Evolutionary conservation across 352 stramenopile genomes (phyloP).

Genomic region (Achlya hypogyna): DNA sequence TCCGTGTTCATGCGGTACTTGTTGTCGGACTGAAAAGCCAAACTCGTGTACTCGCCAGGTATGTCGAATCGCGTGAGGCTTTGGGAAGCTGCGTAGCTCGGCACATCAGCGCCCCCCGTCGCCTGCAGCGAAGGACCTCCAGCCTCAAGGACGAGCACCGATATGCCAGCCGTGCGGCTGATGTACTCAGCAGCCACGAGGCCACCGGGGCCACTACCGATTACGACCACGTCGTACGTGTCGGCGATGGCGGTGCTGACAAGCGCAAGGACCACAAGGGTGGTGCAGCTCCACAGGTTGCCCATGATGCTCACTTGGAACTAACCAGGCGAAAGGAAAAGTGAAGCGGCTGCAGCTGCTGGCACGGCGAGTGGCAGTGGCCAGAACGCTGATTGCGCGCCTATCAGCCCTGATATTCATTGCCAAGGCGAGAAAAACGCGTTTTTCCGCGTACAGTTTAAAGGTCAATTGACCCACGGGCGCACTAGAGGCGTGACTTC

Average conservation of each 20-base stretch:
- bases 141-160: constrained; percentile 52
- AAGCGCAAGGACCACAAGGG: background rate
- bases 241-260: constrained; percentile 18
- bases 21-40: constrained; percentile 35
- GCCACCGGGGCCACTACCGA: constrained; percentile 46
- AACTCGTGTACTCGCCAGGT: constrained; percentile 44
- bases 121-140: constrained; percentile 32
- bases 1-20: constrained; percentile 37
- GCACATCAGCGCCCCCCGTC: constrained; percentile 33
- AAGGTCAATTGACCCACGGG: no score
- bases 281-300: background rate
- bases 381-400: no score
- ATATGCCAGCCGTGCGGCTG: constrained; percentile 36
- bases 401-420: background rate
- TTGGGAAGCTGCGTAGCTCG: constrained; percentile 31
- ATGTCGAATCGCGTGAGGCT: constrained; percentile 62
- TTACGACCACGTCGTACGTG: constrained; percentile 44
- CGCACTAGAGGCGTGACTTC: no score
- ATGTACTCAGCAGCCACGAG: constrained; percentile 52
- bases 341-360: background rate
- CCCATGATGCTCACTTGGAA: no score
- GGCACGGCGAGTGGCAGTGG: no score
- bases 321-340: background rate
- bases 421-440: no score
- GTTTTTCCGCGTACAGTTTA: no score